phyloP scores from a whole-genome alignment of 179 eudicot genomes.

The Gypsophila paniculata region DNA sequence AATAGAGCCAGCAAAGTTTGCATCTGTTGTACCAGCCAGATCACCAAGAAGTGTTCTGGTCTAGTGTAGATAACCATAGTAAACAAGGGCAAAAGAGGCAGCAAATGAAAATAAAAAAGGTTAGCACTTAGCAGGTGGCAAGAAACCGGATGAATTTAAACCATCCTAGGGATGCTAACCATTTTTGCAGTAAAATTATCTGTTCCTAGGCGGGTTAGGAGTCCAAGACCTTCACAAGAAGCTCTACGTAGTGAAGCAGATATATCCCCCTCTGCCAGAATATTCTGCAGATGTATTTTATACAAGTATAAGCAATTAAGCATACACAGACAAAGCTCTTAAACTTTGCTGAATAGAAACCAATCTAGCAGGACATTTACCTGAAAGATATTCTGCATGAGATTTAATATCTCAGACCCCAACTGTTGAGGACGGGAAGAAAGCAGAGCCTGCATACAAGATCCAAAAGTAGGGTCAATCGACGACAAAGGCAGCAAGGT shows the following conservation, averaged over 20 bases:
- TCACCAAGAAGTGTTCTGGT: slow-evolving; percentile 73
- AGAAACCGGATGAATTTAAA: slow-evolving; percentile 6
- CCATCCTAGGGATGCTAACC: slow-evolving; percentile 43
- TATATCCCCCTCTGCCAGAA: slow-evolving; percentile 87
- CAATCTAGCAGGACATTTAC: slow-evolving; percentile 33
- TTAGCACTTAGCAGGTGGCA: not conserved
- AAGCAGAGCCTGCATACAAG: slow-evolving; percentile 59
- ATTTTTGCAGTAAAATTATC: slow-evolving; percentile 82
- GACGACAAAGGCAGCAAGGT: slow-evolving; percentile 15
- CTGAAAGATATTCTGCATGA: slow-evolving; percentile 84
- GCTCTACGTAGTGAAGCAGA: slow-evolving; percentile 91
- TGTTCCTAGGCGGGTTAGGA: slow-evolving; percentile 85
- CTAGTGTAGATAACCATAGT: slow-evolving; percentile 38
- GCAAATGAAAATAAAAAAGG: not conserved
- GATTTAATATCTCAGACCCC: slow-evolving; percentile 60
- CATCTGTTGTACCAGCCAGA: slow-evolving; percentile 52
- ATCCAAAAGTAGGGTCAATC: slow-evolving; percentile 14
- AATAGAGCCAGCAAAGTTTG: slow-evolving; percentile 70
- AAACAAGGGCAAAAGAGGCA: not conserved
- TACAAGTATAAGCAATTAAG: not conserved
- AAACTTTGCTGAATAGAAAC: slow-evolving; percentile 5
- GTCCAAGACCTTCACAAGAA: slow-evolving; percentile 92
- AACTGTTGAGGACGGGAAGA: slow-evolving; percentile 74
- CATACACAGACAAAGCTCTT: slow-evolving; percentile 8
- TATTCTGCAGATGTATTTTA: slow-evolving; percentile 45